These are phyloP conservation scores for Blastocystis sp. DNA, from an alignment of 352 stramenopile species.

Conservation along the genomic window DNA sequence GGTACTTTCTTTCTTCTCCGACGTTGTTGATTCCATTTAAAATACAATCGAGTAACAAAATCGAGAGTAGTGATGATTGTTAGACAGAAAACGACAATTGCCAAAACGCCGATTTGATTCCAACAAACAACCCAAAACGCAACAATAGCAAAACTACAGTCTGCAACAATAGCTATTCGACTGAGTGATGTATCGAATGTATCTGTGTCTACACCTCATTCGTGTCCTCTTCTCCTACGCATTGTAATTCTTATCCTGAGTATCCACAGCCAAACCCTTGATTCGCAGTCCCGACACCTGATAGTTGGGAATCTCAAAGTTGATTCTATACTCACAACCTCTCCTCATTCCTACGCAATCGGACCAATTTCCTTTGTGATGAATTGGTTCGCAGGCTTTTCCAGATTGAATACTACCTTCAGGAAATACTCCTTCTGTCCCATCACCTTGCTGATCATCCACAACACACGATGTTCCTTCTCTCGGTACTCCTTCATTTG, in stretches of 20 bases:
- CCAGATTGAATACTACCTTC: conserved; percentile 77
- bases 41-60: neutral
- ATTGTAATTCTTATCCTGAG: conserved; percentile 91
- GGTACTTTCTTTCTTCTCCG: conserved; percentile 9
- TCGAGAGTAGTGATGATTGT: neutral
- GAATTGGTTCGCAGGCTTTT: conserved; percentile 53
- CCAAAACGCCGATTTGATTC: neutral
- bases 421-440: conserved; percentile 87
- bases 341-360: neutral
- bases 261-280: conserved; percentile 90
- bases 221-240: conserved; percentile 70
- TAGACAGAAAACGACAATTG: neutral
- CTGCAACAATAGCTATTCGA: conserved; percentile 91
- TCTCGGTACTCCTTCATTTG: conserved; percentile 87
- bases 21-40: neutral
- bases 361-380: conserved; percentile 34
- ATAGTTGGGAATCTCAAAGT: conserved; percentile 99
- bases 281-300: conserved; percentile 95
- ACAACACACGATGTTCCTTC: conserved; percentile 86
- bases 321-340: conserved; percentile 71
- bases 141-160: conserved; percentile 72
- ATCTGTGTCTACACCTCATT: too few relatives aligned
- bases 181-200: conserved; percentile 96
- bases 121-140: conserved; percentile 20
- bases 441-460: conserved; percentile 91